Percentiles rank a stretch among this genome's conserved stretches.
phyloP scores from a whole-genome alignment of 805 yeast species.

The Sugiyamaella qingdaonensis region DNA sequence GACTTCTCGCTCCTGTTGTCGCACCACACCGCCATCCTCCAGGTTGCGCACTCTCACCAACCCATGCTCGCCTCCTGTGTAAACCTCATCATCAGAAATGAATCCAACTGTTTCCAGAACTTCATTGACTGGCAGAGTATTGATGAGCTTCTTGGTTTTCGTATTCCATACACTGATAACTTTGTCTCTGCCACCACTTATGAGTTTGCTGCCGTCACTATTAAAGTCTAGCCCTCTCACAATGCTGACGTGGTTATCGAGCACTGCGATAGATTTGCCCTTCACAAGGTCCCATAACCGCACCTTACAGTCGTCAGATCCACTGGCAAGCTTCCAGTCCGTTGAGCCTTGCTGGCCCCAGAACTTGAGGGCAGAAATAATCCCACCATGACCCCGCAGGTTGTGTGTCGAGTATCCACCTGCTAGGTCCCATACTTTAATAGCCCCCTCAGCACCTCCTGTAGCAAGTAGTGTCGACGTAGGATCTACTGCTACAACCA shows the following conservation, averaged over 20 bases:
- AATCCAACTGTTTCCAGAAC: slow-evolving; percentile 37
- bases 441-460: slow-evolving; percentile 93
- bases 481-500: slow-evolving; percentile 68
- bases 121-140: slow-evolving; percentile 69
- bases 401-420: slow-evolving; percentile 87
- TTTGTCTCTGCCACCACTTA: slow-evolving; percentile 89
- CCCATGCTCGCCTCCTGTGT: slow-evolving; percentile 77
- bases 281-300: slow-evolving; percentile 64
- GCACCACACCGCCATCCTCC: slow-evolving; percentile 25
- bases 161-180: slow-evolving; percentile 56
- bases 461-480: slow-evolving; percentile 85
- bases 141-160: slow-evolving; percentile 47
- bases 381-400: slow-evolving; percentile 88
- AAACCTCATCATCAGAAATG: slow-evolving; percentile 36
- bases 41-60: slow-evolving; percentile 22
- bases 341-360: slow-evolving; percentile 62
- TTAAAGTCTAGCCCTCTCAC: slow-evolving; percentile 78
- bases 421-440: slow-evolving; percentile 87
- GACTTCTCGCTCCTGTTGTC: slow-evolving; percentile 23
- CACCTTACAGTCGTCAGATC: slow-evolving; percentile 55
- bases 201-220: slow-evolving; percentile 48
- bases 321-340: slow-evolving; percentile 75
- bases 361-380: slow-evolving; percentile 71
- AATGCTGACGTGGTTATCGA: slow-evolving; percentile 75
- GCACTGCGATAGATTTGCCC: slow-evolving; percentile 59